Base-by-base conservation (phyloP, 768 basidiomycete genomes). In the Lactarius hengduanensis region DNA sequence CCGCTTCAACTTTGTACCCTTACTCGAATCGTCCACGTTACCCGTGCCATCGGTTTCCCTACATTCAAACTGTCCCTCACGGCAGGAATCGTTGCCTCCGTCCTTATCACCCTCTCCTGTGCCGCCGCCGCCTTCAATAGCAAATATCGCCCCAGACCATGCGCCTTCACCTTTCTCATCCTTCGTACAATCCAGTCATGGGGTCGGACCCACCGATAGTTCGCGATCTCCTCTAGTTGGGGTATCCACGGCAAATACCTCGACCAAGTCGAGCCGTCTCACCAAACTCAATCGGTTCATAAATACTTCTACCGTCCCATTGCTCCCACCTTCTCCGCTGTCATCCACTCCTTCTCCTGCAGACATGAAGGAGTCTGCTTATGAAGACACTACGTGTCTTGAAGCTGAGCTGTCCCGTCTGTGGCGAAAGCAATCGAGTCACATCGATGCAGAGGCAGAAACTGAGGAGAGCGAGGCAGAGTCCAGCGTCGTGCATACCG, bases 381-480 rank as follows among this genome's bases (percentile, higher is more conserved):
- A 16, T 15, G 62, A 57, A 18, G 58, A 63, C 3, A 11, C 62
- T 6, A 8, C 50, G 1, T 58, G 41, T 20, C 62, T 67, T 9
- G 62, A 50, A 34, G 41, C 58, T 7, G 57, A 63, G 32, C 15
- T 67, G 32, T 47, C 66, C 47, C 66, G 22, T 8, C 16, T 67
- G 0, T 67, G 62, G 62, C 50, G 57, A 13, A 47, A 57, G 30
- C 61, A 59, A n/a, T 45, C 62, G 8, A 56, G 16, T 32, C 41
- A 26, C 15, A 60, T 38, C 18, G 66, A 66, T 34, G 59, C 41
- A 1, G 69, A 64, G 30, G 61, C 69, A 5, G 69, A 69, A 60
- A 58, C 61, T n/a, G 69, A 69, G 65, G 69, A 69, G 65, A 69
- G 68, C 22, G 68, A 69, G 59, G 58, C 65, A 6, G 68, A 68